phyloP scores from a whole-genome alignment of 768 basidiomycete species.

The Lactarius pseudohatsudake region DNA sequence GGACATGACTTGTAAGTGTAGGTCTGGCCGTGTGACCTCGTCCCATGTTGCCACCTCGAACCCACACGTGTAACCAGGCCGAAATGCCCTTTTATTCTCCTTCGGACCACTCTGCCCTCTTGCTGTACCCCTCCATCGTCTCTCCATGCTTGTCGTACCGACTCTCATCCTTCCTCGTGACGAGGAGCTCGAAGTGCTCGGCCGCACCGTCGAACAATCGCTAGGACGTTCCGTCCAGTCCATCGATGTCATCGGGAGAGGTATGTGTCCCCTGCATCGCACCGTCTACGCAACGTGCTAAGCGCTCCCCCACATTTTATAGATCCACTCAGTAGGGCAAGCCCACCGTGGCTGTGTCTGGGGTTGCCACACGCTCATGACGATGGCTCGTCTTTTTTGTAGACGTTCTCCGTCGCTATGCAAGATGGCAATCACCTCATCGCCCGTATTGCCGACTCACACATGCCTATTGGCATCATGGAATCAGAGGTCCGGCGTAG shows the following conservation, averaged over 20 bases:
- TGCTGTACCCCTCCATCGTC: conserved; percentile 2
- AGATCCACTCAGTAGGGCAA: conserved; percentile 26
- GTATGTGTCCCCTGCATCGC: conserved; percentile 16
- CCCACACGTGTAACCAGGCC: conserved; percentile 2
- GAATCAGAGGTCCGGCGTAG: conserved; percentile 29
- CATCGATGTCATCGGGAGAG: conserved; percentile 33
- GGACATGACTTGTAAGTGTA: conserved; percentile 29
- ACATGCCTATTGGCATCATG: conserved; percentile 24
- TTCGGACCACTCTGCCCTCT: conserved; percentile 2
- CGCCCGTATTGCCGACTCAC: conserved; percentile 27
- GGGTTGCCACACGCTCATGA: conserved; percentile 20
- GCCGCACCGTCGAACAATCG: conserved; percentile 27
- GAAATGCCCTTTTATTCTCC: neutral
- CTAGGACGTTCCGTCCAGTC: conserved; percentile 26
- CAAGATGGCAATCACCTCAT: conserved; percentile 30
- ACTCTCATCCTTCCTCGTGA: conserved; percentile 21
- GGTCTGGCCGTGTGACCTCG: neutral
- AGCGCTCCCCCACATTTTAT: neutral
- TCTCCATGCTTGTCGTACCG: conserved; percentile 18
- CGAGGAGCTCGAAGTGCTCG: conserved; percentile 30
- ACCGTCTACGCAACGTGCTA: neutral
- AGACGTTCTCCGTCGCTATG: conserved; percentile 33
- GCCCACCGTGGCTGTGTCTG: neutral
- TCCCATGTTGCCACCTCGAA: neutral
- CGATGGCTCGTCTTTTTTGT: neutral